Conservation (phyloP, 768 basidiomycete genomes). For the Russula lepida region DNA sequence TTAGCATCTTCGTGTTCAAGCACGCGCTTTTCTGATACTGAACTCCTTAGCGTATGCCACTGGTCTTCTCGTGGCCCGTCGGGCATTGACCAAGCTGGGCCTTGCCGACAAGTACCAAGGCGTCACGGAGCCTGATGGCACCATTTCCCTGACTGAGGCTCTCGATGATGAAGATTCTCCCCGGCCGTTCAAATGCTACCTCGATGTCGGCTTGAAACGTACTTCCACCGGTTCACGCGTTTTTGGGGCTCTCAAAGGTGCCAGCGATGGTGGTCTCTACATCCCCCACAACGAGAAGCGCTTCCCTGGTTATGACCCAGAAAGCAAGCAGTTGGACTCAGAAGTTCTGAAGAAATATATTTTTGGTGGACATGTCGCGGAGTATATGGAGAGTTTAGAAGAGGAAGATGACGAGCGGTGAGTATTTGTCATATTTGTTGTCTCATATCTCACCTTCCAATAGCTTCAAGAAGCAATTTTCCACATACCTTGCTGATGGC, state of each 20-base stretch:
- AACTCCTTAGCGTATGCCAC: constrained; percentile 77
- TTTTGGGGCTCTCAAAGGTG: constrained; percentile 98
- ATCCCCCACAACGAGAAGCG: constrained; percentile 97
- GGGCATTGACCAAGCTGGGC: constrained; percentile 90
- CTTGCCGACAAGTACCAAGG: constrained; percentile 98
- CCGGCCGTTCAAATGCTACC: constrained; percentile 97
- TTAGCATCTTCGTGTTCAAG: background rate
- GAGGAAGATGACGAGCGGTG: constrained; percentile 98
- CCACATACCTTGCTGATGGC: constrained; percentile 91
- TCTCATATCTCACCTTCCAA: constrained; percentile 10
- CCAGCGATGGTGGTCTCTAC: constrained; percentile 94
- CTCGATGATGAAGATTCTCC: constrained; percentile 90
- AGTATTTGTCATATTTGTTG: constrained; percentile 22
- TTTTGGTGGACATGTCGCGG: constrained; percentile 92
- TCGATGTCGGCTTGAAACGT: constrained; percentile 96
- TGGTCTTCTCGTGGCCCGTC: constrained; percentile 89
- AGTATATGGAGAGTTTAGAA: constrained; percentile 99
- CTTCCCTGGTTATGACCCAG: constrained; percentile 95
- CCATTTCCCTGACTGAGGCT: constrained; percentile 70
- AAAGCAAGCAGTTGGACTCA: constrained; percentile 85
- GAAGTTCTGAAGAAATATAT: constrained; percentile 98
- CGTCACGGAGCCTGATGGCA: constrained; percentile 84
- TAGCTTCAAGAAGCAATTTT: constrained; percentile 96
- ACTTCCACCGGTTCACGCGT: constrained; percentile 97
- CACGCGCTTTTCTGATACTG: background rate